These are phyloP conservation scores for Lactarius akahatsu DNA, from an alignment of 768 basidiomycete species.

Conservation along the genomic window DNA sequence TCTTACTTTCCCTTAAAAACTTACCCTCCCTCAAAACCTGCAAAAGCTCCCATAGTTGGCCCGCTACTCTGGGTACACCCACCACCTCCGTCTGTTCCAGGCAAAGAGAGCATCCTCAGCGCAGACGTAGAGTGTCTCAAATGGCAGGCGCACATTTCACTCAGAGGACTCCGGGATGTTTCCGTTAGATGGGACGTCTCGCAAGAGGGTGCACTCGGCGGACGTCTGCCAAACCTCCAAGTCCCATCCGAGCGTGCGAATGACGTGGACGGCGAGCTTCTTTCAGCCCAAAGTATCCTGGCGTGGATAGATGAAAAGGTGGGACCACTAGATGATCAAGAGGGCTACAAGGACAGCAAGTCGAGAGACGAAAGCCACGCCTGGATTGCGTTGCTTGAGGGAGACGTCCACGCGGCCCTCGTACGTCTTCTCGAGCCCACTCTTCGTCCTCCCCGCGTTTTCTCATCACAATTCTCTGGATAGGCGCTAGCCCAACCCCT, in stretches of 20 bases:
- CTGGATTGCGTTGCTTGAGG: conserved; percentile 79
- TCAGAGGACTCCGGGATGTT: conserved; percentile 55
- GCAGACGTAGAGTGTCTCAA: conserved; percentile 84
- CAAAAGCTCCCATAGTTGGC: conserved; percentile 31
- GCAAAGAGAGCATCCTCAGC: conserved; percentile 47
- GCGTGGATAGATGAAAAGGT: conserved; percentile 66
- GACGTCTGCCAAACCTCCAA: conserved; percentile 68
- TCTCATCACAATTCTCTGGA: conserved; percentile 4
- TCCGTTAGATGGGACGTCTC: conserved; percentile 66
- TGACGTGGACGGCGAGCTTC: conserved; percentile 47
- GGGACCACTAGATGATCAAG: conserved; percentile 45
- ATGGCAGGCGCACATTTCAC: conserved; percentile 83
- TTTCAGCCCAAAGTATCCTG: conserved; percentile 67
- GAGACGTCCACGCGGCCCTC: conserved; percentile 72
- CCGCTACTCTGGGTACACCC: conserved; percentile 68
- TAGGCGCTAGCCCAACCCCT: conserved; percentile 53
- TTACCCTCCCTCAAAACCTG: conserved; percentile 27
- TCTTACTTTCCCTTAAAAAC: conserved; percentile 31
- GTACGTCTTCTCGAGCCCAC: conserved; percentile 37
- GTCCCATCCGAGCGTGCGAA: conserved; percentile 42
- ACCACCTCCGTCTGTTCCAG: conserved; percentile 34
- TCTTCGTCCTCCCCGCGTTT: conserved; percentile 3
- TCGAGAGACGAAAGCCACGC: conserved; percentile 75
- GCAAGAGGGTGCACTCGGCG: conserved; percentile 66
- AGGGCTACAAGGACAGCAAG: conserved; percentile 63